Evolutionary conservation across 495 filamentous ascomycete genomes (phyloP).

Genomic region (Lepidopterella palustris): DNA sequence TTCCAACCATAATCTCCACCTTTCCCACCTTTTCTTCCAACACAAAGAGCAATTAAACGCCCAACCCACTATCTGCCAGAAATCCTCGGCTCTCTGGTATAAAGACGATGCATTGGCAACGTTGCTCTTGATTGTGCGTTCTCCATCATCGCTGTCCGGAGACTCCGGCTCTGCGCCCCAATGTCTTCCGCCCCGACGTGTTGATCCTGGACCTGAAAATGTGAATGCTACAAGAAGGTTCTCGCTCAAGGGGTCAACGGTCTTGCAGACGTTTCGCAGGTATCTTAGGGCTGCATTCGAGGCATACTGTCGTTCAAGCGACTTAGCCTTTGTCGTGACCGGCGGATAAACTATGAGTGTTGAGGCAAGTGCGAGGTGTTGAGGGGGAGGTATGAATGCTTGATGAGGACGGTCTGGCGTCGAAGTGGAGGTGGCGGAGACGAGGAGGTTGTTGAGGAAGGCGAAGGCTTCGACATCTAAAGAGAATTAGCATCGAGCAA

Average conservation of each 20-base stretch:
- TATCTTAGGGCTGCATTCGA: slow-evolving; percentile 51
- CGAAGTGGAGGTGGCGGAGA: slow-evolving; percentile 44
- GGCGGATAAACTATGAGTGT: slow-evolving; percentile 66
- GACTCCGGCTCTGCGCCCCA: slow-evolving; percentile 22
- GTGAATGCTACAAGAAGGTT: slow-evolving; percentile 48
- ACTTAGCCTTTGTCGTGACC: slow-evolving; percentile 55
- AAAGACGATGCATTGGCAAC: slow-evolving; percentile 60
- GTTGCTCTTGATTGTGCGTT: slow-evolving; percentile 44
- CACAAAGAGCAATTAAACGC: slow-evolving; percentile 81
- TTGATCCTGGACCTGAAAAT: slow-evolving; percentile 34
- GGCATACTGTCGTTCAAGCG: slow-evolving; percentile 46
- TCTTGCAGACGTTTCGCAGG: slow-evolving; percentile 49
- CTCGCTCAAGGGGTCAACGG: slow-evolving; percentile 47
- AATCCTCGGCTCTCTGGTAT: slow-evolving; percentile 68
- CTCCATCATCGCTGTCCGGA: slow-evolving; percentile 36
- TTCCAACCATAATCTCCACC: slow-evolving; percentile 77
- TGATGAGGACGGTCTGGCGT: slow-evolving; percentile 24
- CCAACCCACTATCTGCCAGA: slow-evolving; percentile 90
- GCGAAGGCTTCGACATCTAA: slow-evolving; percentile 62
- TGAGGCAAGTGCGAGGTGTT: slow-evolving; percentile 59
- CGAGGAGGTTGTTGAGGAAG: slow-evolving; percentile 60
- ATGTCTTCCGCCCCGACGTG: slow-evolving; percentile 30
- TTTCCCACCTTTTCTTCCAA: slow-evolving; percentile 65
- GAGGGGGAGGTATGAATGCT: slow-evolving; percentile 46
- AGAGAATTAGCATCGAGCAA: not conserved